phyloP scores from a whole-genome alignment of 768 basidiomycete genomes.

The Tephrocybe sp. region DNA sequence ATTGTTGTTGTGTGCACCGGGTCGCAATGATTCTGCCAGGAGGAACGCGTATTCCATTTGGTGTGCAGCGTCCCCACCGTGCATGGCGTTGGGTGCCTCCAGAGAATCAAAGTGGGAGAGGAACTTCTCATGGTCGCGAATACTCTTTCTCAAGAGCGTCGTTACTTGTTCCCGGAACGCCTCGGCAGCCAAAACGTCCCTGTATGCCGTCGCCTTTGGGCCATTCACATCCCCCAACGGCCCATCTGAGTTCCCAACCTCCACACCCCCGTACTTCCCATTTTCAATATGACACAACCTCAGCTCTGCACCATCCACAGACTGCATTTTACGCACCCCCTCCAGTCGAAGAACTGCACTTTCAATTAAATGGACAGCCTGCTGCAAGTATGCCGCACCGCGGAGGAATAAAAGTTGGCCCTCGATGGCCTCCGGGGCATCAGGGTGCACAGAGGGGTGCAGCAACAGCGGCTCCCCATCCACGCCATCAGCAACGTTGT shows the following conservation, averaged over 20 bases:
- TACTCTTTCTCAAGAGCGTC: conserved; percentile 64
- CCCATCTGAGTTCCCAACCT: conserved; percentile 80
- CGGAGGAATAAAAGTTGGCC: conserved; percentile 82
- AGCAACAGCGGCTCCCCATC: conserved; percentile 52
- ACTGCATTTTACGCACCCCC: conserved; percentile 56
- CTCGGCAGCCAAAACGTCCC: conserved; percentile 52
- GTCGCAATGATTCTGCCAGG: conserved; percentile 66
- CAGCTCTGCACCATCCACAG: conserved; percentile 72
- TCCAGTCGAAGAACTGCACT: conserved; percentile 70
- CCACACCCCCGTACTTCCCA: conserved; percentile 81
- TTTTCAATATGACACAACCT: conserved; percentile 75
- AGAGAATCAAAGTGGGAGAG: conserved; percentile 80
- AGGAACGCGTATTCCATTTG: conserved; percentile 68
- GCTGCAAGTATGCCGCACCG: conserved; percentile 80
- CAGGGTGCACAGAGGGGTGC: conserved; percentile 75
- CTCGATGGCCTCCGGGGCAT: conserved; percentile 86
- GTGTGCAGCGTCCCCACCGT: conserved; percentile 46
- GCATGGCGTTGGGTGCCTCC: conserved; percentile 39
- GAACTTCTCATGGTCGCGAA: conserved; percentile 86
- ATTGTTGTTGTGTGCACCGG: conserved; percentile 46
- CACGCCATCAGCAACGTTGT: conserved; percentile 44
- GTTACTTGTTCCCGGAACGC: conserved; percentile 61
- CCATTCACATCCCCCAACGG: conserved; percentile 63
- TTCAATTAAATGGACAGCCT: conserved; percentile 76
- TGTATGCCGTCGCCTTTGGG: conserved; percentile 65